phyloP scores from a whole-genome alignment of 2,329 filamentous ascomycete genomes.

The Huntiella moniliformis region DNA sequence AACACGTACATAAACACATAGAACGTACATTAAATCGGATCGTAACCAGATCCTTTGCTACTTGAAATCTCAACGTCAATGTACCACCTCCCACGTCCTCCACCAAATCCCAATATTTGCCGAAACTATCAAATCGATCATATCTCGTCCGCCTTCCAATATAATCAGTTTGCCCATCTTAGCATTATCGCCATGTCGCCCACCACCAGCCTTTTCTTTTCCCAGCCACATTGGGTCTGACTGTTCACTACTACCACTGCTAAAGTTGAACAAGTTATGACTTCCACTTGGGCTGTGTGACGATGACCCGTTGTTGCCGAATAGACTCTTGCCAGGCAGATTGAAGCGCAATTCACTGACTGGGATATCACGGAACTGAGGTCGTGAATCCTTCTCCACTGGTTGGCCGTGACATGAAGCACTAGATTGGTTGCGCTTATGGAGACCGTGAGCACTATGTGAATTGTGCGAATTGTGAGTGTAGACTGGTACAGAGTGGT shows the following conservation, averaged over 20 bases:
- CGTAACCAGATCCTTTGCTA: too few species aligned
- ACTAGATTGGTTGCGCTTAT: slow-evolving; percentile 4
- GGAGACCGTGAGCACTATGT: slow-evolving; percentile 15
- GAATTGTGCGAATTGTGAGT: slow-evolving; percentile 15
- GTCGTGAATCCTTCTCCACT: slow-evolving; percentile 7
- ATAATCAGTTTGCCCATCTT: slow-evolving; percentile 91
- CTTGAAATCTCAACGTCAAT: slow-evolving; percentile 12
- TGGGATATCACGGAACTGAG: slow-evolving; percentile 15
- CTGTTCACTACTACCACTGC: slow-evolving; percentile 22
- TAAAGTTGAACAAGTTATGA: neutral
- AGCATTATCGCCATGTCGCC: slow-evolving; percentile 65
- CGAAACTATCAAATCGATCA: slow-evolving; percentile 82
- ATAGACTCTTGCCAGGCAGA: slow-evolving; percentile 42
- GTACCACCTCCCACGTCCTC: slow-evolving; percentile 55
- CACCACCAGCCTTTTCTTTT: slow-evolving; percentile 68
- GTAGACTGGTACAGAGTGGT: slow-evolving; percentile 42
- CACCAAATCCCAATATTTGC: slow-evolving; percentile 90
- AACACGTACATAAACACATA: too few species aligned
- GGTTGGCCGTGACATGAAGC: slow-evolving; percentile 7
- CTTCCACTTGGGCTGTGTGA: slow-evolving; percentile 20
- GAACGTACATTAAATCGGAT: too few species aligned
- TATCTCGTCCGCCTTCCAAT: slow-evolving; percentile 76
- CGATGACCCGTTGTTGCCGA: slow-evolving; percentile 15
- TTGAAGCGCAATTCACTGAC: slow-evolving; percentile 86
- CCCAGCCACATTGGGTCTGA: slow-evolving; percentile 52